Percentiles rank a stretch among this genome's conserved stretches.
These are phyloP conservation scores for Mycena venus DNA, from an alignment of 768 basidiomycete species.

Conservation along the genomic window DNA sequence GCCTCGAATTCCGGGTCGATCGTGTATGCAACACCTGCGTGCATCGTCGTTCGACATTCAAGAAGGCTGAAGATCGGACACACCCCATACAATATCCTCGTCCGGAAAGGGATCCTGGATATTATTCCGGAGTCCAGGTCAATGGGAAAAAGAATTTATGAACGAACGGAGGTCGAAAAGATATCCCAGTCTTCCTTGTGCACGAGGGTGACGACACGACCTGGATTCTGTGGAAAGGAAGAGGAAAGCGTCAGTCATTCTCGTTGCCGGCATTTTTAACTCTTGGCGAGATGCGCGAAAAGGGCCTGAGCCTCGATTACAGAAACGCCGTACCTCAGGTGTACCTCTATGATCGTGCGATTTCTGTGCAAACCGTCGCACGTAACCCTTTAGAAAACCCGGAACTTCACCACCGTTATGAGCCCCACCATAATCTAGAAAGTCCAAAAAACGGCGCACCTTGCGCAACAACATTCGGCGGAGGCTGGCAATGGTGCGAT, in stretches of 20 bases:
- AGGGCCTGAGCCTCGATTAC: neutral
- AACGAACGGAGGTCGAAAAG: constrained; percentile 72
- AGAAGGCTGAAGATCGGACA: constrained; percentile 23
- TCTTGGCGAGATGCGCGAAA: no score
- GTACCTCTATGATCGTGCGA: constrained; percentile 96
- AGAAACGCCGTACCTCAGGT: constrained; percentile 70
- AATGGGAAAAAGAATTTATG: neutral
- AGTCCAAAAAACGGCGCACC: constrained; percentile 56
- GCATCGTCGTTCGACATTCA: no score
- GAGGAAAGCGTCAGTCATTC: no score
- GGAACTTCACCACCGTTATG: constrained; percentile 53
- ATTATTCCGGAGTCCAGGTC: neutral
- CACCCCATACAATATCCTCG: constrained; percentile 90
- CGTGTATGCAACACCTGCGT: constrained; percentile 83
- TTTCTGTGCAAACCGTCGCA: constrained; percentile 90
- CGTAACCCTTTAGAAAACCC: constrained; percentile 92
- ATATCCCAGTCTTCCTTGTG: constrained; percentile 90
- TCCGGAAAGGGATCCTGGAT: constrained; percentile 75
- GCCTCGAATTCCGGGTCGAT: constrained; percentile 83
- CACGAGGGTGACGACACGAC: constrained; percentile 91
- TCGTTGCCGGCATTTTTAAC: no score
- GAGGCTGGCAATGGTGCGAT: constrained; percentile 65
- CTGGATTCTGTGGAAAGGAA: constrained; percentile 75
- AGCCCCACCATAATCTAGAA: neutral
- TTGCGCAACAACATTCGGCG: constrained; percentile 80